A percentile compares a stretch with the other conserved stretches of the same genome.
Conservation (phyloP, 2,329 filamentous ascomycete genomes). For the Apiospora koreana region DNA sequence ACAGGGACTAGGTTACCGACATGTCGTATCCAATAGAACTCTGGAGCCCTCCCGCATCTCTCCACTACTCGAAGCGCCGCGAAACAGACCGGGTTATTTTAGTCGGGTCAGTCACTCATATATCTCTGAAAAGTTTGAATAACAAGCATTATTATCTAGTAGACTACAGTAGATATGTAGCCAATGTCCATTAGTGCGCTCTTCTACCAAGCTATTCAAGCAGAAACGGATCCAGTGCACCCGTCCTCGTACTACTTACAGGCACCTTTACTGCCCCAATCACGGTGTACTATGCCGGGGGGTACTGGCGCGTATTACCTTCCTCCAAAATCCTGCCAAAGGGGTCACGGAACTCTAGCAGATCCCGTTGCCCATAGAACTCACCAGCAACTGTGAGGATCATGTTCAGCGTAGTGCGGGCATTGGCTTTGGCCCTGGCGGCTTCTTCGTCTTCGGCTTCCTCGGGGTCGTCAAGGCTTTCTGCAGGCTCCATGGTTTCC, state of each 20-base stretch:
- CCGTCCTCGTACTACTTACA: background rate
- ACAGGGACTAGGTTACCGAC: background rate
- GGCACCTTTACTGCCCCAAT: background rate
- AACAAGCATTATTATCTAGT: background rate
- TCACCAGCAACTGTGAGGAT: constrained; percentile 86
- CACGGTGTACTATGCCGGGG: background rate
- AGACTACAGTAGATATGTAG: background rate
- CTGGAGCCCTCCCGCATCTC: background rate
- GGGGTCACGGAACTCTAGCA: constrained; percentile 73
- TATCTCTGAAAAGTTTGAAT: no score
- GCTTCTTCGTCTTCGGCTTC: constrained; percentile 29
- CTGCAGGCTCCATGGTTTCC: background rate
- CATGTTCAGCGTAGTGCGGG: constrained; percentile 83
- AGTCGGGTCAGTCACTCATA: no score
- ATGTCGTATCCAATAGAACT: background rate
- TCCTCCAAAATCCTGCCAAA: constrained; percentile 47
- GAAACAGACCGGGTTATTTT: background rate
- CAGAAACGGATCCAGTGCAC: background rate
- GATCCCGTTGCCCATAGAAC: constrained; percentile 84
- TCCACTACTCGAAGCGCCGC: background rate
- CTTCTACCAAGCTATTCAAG: background rate
- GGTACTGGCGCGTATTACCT: constrained; percentile 13
- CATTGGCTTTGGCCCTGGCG: constrained; percentile 46
- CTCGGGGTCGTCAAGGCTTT: background rate
- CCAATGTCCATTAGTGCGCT: background rate